Evolutionary conservation across 2,329 filamentous ascomycete species (phyloP).

Genomic region (Rhytidhysteron rufulum): DNA sequence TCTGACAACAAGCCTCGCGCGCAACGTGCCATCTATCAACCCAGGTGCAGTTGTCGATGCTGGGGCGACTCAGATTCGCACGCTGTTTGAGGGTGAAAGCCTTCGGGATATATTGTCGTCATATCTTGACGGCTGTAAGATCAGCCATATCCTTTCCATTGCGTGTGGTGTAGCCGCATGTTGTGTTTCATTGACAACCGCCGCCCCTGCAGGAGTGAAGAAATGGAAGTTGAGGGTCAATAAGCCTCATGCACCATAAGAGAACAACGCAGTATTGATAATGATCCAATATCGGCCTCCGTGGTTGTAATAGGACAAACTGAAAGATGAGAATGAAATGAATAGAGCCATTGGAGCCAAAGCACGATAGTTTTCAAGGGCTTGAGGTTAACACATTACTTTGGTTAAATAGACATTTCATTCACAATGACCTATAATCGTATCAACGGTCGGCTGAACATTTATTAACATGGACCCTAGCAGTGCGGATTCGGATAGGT

Average conservation of each 20-base stretch:
- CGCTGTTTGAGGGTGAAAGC: constrained; percentile 24
- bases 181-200: constrained; percentile 15
- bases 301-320: too few relatives aligned
- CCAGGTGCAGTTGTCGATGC: constrained; percentile 34
- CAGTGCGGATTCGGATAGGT: too few relatives aligned
- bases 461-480: too few relatives aligned
- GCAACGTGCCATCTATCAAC: constrained; percentile 33
- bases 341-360: too few relatives aligned
- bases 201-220: constrained; percentile 13
- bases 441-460: too few relatives aligned
- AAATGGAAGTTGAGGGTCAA: constrained; percentile 10
- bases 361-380: too few relatives aligned
- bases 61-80: constrained; percentile 43
- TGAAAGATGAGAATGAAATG: too few relatives aligned
- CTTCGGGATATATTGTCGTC: constrained; percentile 15
- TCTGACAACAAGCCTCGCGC: constrained; percentile 29
- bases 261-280: background rate
- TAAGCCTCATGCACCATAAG: constrained; percentile 3
- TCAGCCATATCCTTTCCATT: constrained; percentile 17
- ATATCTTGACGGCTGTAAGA: constrained; percentile 25
- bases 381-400: too few relatives aligned
- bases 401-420: too few relatives aligned
- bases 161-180: constrained; percentile 18
- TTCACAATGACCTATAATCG: too few relatives aligned
- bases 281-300: too few relatives aligned